These are phyloP conservation scores for Myriosclerotinia curreyana DNA, from an alignment of 2,329 filamentous ascomycete species.

Conservation along the genomic window DNA sequence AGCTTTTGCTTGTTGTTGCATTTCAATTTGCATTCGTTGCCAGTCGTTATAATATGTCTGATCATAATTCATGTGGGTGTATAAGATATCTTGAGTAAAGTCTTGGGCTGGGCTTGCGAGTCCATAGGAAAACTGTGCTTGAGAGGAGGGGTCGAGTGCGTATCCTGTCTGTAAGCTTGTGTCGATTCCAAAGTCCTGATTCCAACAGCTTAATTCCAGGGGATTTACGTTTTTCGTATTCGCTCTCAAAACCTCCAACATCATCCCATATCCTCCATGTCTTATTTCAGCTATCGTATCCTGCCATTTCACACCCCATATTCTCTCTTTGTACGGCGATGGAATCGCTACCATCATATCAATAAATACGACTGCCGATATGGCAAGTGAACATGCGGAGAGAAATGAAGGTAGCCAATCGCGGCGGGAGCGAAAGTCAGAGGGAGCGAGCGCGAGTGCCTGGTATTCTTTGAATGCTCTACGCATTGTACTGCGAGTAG, in stretches of 20 bases:
- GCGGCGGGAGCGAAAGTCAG: conserved; percentile 20
- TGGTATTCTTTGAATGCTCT: conserved; percentile 25
- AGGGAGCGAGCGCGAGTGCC: conserved; percentile 24
- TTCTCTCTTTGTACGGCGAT: conserved; percentile 26
- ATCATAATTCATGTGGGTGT: conserved; percentile 5
- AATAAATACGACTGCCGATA: conserved; percentile 24
- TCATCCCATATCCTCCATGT: conserved; percentile 28
- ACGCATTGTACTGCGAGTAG: conserved; percentile 25
- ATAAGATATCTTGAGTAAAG: conserved; percentile 11
- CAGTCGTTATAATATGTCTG: not conserved
- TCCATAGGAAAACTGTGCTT: not conserved
- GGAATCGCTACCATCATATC: conserved; percentile 25
- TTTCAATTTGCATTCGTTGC: not conserved
- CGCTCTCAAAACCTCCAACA: conserved; percentile 22
- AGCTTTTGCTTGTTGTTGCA: conserved; percentile 3
- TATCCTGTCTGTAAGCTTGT: conserved; percentile 13
- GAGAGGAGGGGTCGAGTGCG: not conserved
- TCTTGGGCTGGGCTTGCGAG: not conserved
- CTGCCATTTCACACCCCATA: conserved; percentile 26
- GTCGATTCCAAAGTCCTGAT: not conserved
- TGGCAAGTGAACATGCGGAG: conserved; percentile 22
- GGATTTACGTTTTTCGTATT: conserved; percentile 27
- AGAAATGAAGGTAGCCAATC: conserved; percentile 29
- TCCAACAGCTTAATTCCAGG: conserved; percentile 24
- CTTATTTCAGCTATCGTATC: conserved; percentile 23